These are phyloP conservation scores for Penicillium thymicola DNA, from an alignment of 2,329 filamentous ascomycete species.

Conservation along the genomic window DNA sequence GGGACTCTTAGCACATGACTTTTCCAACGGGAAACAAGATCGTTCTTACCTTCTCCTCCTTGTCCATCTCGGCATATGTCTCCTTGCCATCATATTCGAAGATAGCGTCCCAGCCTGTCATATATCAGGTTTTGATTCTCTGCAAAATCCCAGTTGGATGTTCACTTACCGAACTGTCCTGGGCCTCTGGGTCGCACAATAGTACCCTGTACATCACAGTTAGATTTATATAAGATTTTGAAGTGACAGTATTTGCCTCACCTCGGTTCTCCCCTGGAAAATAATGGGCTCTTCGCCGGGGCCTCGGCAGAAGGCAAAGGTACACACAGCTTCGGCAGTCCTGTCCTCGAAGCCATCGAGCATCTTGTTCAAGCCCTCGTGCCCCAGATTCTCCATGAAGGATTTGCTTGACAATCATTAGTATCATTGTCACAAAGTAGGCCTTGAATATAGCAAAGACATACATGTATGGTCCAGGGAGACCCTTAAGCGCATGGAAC, in stretches of 20 bases:
- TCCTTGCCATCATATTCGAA: constrained; percentile 84
- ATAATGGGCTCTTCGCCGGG: constrained; percentile 79
- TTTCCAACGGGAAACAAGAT: neutral
- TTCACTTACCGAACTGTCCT: constrained; percentile 69
- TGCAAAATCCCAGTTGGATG: neutral
- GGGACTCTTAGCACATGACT: constrained; percentile 15
- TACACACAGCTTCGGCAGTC: constrained; percentile 88
- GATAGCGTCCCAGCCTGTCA: constrained; percentile 85
- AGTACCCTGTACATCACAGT: constrained; percentile 55
- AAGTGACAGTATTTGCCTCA: constrained; percentile 41
- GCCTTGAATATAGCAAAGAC: constrained; percentile 28
- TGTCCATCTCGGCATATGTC: constrained; percentile 98
- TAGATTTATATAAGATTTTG: constrained; percentile 1
- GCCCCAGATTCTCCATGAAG: constrained; percentile 82
- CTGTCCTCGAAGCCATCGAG: constrained; percentile 87
- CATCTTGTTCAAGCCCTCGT: constrained; percentile 82
- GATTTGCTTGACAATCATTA: constrained; percentile 66
- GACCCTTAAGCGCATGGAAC: constrained; percentile 84
- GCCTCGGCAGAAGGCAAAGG: constrained; percentile 86
- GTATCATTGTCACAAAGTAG: neutral
- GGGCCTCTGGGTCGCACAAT: constrained; percentile 83
- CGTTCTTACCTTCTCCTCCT: constrained; percentile 70
- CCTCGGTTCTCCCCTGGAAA: constrained; percentile 86
- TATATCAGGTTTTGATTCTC: neutral
- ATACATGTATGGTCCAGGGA: constrained; percentile 95